Evolutionary conservation across 2,329 filamentous ascomycete genomes (phyloP).

Genomic region (Erysiphe neolycopersici): DNA sequence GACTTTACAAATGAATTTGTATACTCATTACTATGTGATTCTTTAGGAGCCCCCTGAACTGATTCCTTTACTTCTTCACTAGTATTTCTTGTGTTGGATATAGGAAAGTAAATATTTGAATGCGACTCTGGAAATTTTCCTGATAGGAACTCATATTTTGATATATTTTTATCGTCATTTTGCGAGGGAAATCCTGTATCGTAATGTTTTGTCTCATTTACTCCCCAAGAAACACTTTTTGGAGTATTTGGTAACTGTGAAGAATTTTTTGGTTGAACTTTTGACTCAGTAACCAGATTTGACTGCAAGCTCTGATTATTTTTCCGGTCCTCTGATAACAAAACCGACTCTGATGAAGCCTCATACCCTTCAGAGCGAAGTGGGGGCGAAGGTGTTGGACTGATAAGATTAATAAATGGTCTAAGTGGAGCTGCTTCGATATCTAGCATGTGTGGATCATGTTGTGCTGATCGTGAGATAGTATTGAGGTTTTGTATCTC

Average conservation of each 20-base stretch:
- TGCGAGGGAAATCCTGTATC: conserved; percentile 23
- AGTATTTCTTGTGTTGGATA: neutral
- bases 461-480: neutral
- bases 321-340: no score
- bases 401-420: neutral
- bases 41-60: neutral
- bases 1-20: neutral
- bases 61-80: neutral
- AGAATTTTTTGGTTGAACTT: neutral
- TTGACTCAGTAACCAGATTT: neutral
- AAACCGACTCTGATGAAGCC: no score
- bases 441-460: neutral
- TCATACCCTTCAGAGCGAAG: no score
- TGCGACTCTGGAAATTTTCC: neutral
- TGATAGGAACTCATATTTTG: neutral
- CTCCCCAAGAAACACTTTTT: conserved; percentile 36
- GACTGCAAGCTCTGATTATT: neutral
- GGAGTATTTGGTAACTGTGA: conserved; percentile 15
- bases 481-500: neutral
- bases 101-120: neutral
- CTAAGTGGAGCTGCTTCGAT: neutral
- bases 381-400: no score
- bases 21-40: neutral
- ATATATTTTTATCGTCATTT: conserved; percentile 5
- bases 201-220: conserved; percentile 36